phyloP scores from a whole-genome alignment of 2,329 filamentous ascomycete genomes.

The Aspergillus calidoustus region DNA sequence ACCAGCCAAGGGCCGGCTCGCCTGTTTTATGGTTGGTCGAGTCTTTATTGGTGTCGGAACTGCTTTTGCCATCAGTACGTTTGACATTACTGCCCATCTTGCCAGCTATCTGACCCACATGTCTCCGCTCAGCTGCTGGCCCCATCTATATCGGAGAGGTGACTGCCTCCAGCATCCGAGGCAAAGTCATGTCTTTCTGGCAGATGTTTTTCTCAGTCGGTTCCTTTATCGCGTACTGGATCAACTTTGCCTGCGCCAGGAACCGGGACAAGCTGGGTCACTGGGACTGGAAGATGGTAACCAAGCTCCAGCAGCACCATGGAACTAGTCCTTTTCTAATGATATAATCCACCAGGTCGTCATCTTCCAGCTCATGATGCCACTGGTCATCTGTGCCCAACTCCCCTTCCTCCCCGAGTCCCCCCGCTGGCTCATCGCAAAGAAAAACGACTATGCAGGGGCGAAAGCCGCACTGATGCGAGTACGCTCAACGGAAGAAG shows the following conservation, averaged over 20 bases:
- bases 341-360: too few species aligned
- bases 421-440: constrained; percentile 70
- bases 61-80: constrained; percentile 65
- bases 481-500: constrained; percentile 67
- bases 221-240: constrained; percentile 68
- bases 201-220: constrained; percentile 70
- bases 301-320: constrained; percentile 70
- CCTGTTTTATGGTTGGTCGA: constrained; percentile 69
- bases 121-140: constrained; percentile 56
- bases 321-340: not conserved
- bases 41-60: constrained; percentile 72
- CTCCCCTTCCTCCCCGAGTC: constrained; percentile 64
- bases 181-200: constrained; percentile 72
- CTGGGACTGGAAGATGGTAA: constrained; percentile 74
- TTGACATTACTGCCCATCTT: too few species aligned
- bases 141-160: constrained; percentile 74
- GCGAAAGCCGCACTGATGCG: constrained; percentile 59
- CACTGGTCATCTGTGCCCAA: constrained; percentile 50
- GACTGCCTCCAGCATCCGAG: constrained; percentile 66
- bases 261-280: constrained; percentile 62
- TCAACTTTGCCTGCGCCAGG: constrained; percentile 66
- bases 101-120: not conserved
- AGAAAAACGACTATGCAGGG: constrained; percentile 62
- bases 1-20: constrained; percentile 60
- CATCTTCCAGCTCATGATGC: too few species aligned